Conservation (phyloP, 2,329 filamentous ascomycete species). For the Trichoderma harzianum region DNA sequence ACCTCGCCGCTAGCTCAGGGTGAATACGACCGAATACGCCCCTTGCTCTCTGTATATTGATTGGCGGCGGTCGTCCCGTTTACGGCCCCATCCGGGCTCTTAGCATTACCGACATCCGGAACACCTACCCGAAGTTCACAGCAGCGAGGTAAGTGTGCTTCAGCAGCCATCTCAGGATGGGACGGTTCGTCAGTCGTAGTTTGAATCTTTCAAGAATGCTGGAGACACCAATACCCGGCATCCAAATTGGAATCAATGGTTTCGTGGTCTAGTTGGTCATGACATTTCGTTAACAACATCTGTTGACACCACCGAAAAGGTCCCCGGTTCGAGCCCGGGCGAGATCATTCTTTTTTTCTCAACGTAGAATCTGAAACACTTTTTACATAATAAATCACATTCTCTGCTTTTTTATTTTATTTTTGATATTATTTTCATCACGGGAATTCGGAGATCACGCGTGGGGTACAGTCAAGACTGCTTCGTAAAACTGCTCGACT, state of each 20-base stretch:
- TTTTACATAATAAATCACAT: not conserved
- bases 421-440: not conserved
- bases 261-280: slow-evolving; percentile 21
- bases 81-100: slow-evolving; percentile 7
- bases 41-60: not conserved
- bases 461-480: not conserved
- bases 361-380: not conserved
- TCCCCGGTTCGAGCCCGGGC: slow-evolving; percentile 21
- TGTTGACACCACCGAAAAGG: slow-evolving; percentile 20
- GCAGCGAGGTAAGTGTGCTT: not conserved
- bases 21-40: not conserved
- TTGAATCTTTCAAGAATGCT: not conserved
- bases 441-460: not conserved
- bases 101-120: not conserved
- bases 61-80: not conserved
- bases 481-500: not conserved
- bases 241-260: slow-evolving; percentile 11
- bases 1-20: not conserved
- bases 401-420: not conserved
- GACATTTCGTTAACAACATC: slow-evolving; percentile 21
- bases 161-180: not conserved
- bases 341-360: slow-evolving; percentile 10
- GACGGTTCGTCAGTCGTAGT: not conserved
- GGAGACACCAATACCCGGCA: not conserved
- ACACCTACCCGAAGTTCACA: not conserved